phyloP scores from a whole-genome alignment of 805 yeast genomes.

The Teunomyces atbi region DNA sequence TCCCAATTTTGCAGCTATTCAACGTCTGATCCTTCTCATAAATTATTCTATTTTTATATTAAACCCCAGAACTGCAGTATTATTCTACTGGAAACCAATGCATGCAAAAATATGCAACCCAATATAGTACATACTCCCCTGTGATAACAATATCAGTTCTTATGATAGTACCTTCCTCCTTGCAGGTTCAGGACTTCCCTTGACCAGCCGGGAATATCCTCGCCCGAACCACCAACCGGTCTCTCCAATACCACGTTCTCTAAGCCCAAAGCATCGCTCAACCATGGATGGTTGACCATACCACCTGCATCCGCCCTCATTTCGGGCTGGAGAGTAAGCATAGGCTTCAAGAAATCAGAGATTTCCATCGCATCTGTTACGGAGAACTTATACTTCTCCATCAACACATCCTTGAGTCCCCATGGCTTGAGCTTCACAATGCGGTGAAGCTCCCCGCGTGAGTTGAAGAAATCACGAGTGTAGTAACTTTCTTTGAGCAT shows the following conservation, averaged over 20 bases:
- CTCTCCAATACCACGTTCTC: constrained; percentile 71
- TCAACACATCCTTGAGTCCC: constrained; percentile 78
- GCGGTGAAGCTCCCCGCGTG: constrained; percentile 68
- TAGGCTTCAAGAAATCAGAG: constrained; percentile 75
- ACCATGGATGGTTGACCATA: constrained; percentile 84
- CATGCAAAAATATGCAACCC: not conserved
- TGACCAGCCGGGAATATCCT: constrained; percentile 90
- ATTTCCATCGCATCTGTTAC: constrained; percentile 69
- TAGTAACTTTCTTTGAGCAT: constrained; percentile 60
- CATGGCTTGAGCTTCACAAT: constrained; percentile 84
- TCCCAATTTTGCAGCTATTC: not conserved
- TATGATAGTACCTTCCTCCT: not conserved
- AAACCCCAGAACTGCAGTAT: not conserved
- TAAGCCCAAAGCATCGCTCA: constrained; percentile 71
- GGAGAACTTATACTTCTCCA: constrained; percentile 79
- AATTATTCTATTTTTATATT: not conserved
- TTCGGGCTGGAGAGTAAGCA: constrained; percentile 78
- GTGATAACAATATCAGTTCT: not conserved
- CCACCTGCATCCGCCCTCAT: constrained; percentile 95
- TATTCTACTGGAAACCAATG: not conserved
- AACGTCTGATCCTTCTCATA: not conserved
- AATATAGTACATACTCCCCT: not conserved
- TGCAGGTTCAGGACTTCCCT: constrained; percentile 38
- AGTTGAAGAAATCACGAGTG: constrained; percentile 61
- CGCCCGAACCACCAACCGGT: constrained; percentile 75